Conservation (phyloP, 2,329 filamentous ascomycete species). For the Fusarium sp. region DNA sequence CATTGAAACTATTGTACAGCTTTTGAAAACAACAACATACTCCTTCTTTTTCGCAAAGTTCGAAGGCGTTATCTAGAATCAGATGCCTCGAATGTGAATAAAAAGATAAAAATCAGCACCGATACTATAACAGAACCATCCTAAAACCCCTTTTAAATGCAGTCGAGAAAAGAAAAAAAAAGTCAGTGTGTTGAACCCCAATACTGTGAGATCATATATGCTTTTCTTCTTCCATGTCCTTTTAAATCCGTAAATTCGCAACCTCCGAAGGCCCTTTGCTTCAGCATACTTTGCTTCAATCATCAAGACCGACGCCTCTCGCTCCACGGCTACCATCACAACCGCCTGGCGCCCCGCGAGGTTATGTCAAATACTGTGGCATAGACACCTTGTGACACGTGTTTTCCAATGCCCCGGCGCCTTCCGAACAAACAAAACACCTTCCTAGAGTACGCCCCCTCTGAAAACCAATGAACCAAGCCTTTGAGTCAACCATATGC, state of each 20-base stretch:
- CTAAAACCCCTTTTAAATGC: constrained; percentile 47
- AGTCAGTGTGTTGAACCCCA: constrained; percentile 36
- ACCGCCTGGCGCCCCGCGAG: not conserved
- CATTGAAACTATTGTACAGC: constrained; percentile 44
- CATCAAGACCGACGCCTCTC: constrained; percentile 3
- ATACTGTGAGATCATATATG: constrained; percentile 38
- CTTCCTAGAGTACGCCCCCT: constrained; percentile 25
- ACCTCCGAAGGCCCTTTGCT: constrained; percentile 5
- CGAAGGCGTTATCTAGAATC: constrained; percentile 43
- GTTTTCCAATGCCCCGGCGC: constrained; percentile 38
- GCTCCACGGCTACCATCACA: not conserved
- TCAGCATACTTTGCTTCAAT: not conserved
- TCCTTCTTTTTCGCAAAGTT: constrained; percentile 28
- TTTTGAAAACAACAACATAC: constrained; percentile 20
- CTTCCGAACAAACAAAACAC: constrained; percentile 23
- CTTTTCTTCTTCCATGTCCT: constrained; percentile 43
- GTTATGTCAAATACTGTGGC: not conserved
- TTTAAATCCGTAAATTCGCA: constrained; percentile 23
- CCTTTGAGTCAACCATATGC: not conserved
- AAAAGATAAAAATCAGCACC: constrained; percentile 31
- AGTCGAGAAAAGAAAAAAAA: constrained; percentile 30
- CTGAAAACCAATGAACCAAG: constrained; percentile 37
- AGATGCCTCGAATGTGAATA: constrained; percentile 24
- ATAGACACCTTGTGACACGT: constrained; percentile 17
- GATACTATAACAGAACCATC: constrained; percentile 35